Evolutionary conservation across 352 stramenopile genomes (phyloP).

Genomic region (Phytophthora kernoviae): DNA sequence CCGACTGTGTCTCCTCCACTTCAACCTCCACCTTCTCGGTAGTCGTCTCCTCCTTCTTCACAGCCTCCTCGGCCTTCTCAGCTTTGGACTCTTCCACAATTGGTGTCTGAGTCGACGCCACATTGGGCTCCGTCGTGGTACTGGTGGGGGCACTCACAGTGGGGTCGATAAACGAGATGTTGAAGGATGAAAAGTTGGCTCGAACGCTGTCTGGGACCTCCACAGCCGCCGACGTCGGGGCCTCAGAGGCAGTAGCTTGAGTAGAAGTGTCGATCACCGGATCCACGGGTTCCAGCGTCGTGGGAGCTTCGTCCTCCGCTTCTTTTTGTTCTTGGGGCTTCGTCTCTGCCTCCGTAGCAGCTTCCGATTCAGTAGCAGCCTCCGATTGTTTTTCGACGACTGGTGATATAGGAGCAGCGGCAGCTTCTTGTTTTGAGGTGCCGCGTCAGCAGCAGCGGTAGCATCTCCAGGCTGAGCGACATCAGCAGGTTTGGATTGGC

Average conservation of each 20-base stretch:
- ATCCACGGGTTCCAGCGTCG: slow-evolving; percentile 28
- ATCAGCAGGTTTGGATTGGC: slow-evolving; percentile 41
- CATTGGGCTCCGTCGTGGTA: slow-evolving; percentile 33
- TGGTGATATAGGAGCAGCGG: no score
- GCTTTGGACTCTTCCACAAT: slow-evolving; percentile 1
- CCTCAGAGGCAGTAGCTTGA: slow-evolving; percentile 14
- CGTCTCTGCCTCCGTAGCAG: slow-evolving; percentile 1
- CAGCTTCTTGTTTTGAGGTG: slow-evolving; percentile 10
- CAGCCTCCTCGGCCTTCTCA: neutral
- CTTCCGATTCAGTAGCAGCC: slow-evolving; percentile 1
- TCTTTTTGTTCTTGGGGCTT: slow-evolving; percentile 20
- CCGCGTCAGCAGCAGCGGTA: slow-evolving; percentile 4
- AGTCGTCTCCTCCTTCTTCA: slow-evolving; percentile 4
- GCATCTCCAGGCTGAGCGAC: slow-evolving; percentile 9
- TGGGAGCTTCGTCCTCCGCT: slow-evolving; percentile 28
- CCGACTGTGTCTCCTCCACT: slow-evolving; percentile 3
- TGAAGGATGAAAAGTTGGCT: slow-evolving; percentile 59
- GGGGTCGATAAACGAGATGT: slow-evolving; percentile 60
- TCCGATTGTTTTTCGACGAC: slow-evolving; percentile 1
- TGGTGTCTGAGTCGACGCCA: slow-evolving; percentile 22
- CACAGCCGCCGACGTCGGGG: slow-evolving; percentile 24
- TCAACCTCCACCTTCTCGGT: slow-evolving; percentile 6
- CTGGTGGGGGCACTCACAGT: slow-evolving; percentile 42
- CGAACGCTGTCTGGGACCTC: slow-evolving; percentile 51
- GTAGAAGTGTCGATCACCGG: slow-evolving; percentile 12